Percentiles rank a stretch among this genome's conserved stretches.
Conservation (phyloP, 306 rosid species). For the Quercus wislizeni region DNA sequence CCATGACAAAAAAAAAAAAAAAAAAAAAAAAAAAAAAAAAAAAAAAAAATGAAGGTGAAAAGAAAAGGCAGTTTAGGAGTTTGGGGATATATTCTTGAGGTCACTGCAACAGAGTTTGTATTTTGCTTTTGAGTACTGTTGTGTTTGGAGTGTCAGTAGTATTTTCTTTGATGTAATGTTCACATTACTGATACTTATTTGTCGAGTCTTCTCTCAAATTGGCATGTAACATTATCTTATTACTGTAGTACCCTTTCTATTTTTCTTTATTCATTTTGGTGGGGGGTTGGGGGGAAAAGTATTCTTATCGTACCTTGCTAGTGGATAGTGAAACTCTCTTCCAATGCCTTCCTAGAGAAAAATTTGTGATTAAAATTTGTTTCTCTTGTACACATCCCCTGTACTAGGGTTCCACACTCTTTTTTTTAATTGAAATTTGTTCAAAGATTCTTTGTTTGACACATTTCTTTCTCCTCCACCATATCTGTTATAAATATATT, state of each 20-base stretch:
- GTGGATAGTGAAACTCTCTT: not conserved
- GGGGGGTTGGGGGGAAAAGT: too few species aligned
- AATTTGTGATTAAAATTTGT: not conserved
- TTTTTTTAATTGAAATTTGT: not conserved
- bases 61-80: not conserved
- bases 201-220: not conserved
- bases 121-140: not conserved
- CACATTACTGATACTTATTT: not conserved
- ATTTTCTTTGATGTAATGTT: not conserved
- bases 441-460: not conserved
- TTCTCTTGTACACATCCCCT: too few species aligned
- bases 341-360: not conserved
- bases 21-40: not conserved
- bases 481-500: not conserved
- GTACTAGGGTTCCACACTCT: too few species aligned
- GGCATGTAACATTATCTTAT: not conserved
- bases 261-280: too few species aligned
- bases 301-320: too few species aligned
- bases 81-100: not conserved
- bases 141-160: not conserved
- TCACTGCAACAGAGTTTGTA: not conserved
- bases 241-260: not conserved
- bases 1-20: not conserved
- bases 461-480: not conserved
- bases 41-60: not conserved